phyloP scores from a whole-genome alignment of 352 stramenopile genomes.

The Globisporangium nodosum region DNA sequence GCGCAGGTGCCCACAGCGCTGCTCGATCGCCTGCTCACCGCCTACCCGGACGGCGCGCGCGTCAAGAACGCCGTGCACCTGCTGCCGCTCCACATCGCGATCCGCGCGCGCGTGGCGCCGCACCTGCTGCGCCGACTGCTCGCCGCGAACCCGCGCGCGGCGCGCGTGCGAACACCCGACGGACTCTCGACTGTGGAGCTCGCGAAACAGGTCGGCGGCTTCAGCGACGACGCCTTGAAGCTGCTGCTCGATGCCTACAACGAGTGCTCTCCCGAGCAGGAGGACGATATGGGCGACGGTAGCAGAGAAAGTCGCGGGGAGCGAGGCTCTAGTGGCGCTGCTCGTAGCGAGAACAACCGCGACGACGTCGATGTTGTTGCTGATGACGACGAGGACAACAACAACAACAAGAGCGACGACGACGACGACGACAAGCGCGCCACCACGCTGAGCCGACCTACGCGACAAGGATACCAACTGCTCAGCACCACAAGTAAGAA shows the following conservation, averaged over 20 bases:
- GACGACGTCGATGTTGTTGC: constrained; percentile 3
- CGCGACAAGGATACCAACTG: background rate
- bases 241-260: constrained; percentile 27
- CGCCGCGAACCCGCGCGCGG: constrained; percentile 40
- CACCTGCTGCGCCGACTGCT: constrained; percentile 52
- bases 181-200: constrained; percentile 48
- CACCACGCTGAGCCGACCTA: background rate
- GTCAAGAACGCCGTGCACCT: constrained; percentile 60
- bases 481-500: background rate
- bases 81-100: constrained; percentile 77
- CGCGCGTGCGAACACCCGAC: constrained; percentile 39
- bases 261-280: background rate
- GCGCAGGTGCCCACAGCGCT: constrained; percentile 52
- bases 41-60: constrained; percentile 49
- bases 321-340: background rate
- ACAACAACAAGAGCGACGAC: constrained; percentile 11
- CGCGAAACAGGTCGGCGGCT: constrained; percentile 35
- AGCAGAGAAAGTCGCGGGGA: background rate
- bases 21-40: constrained; percentile 49
- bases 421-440: constrained; percentile 3
- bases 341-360: background rate
- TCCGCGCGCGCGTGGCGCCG: constrained; percentile 40
- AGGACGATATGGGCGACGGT: background rate
- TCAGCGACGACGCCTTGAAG: constrained; percentile 39
- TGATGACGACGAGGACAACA: constrained; percentile 9